These are phyloP conservation scores for Zizania latifolia DNA, from an alignment of 176 grass and related monocot species.

Conservation along the genomic window DNA sequence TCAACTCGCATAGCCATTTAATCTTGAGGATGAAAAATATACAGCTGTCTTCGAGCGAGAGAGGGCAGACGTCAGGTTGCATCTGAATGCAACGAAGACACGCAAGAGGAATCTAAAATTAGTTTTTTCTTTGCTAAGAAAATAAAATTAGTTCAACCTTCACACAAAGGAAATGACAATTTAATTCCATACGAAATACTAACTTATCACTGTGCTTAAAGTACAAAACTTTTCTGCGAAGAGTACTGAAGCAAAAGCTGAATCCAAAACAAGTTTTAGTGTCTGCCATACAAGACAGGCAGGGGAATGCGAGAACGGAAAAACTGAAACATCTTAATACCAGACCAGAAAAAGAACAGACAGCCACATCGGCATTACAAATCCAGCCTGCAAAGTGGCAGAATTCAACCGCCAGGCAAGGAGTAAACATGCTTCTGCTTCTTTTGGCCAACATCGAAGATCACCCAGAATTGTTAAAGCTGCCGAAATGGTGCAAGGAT, in stretches of 20 bases:
- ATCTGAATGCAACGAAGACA: background rate
- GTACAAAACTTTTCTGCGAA: background rate
- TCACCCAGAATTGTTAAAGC: background rate
- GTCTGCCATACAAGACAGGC: background rate
- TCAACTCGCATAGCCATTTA: background rate
- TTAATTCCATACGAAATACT: background rate
- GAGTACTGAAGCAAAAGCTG: background rate
- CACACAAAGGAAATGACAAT: background rate
- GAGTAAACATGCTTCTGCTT: background rate
- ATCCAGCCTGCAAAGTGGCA: background rate
- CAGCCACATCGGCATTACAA: background rate
- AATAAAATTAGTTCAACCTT: background rate
- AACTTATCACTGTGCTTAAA: background rate
- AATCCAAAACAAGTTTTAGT: background rate
- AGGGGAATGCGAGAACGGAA: background rate
- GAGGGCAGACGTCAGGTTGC: too few relatives aligned
- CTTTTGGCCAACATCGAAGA: background rate
- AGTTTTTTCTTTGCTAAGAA: background rate
- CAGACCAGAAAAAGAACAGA: background rate
- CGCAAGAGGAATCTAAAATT: background rate
- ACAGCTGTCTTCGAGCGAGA: too few relatives aligned
- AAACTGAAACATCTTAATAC: conserved; percentile 19
- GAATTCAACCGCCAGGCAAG: background rate
- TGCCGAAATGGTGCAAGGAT: conserved; percentile 20
- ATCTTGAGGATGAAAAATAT: background rate